Evolutionary conservation across 2,329 filamentous ascomycete genomes (phyloP), one percentile per base, ranked within the genome.

Genomic region (Clonostachys rosea): DNA sequence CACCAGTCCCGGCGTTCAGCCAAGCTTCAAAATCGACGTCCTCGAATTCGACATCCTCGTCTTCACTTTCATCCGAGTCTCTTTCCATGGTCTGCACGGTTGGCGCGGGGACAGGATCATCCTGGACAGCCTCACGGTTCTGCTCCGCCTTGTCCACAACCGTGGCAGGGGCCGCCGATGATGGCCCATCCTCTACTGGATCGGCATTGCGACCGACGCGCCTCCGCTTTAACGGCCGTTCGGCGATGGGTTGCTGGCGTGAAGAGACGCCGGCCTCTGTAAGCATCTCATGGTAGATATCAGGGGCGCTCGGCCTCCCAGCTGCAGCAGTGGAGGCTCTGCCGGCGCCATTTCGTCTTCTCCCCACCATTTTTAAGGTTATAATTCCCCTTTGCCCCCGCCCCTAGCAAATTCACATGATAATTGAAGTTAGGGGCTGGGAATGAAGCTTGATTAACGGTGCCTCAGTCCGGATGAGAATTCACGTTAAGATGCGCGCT

Each of bases 41-140:
- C 46, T 80, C 74, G 47, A 81, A 75, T 6, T 66, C 53, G 6
- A 73, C 51, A 7, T 69, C 67, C 11, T 70, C 66, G 1, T 70
- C 67, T 5, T 73, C 66, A 2, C 59, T 59, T 1, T 70, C 70
- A 1, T 70, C 68, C 2, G 72, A 74, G 34, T 76, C 73, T 46
- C 68, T 59, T 42, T 73, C 67, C 47, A 78, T 66, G 2, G 76
- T 81, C 55, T 81, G 77, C 16, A 78, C 54, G 0, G 69, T 76
- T 1, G 75, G 68, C 13, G 63, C 52, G 1, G 77, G 76, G 4
- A 60, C 53, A 2, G 79, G 73, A 54, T 80, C 76, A 50, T 79
- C 69, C 18, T 73, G 47, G 12, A 67, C 64, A 4, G 73, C 70
- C 5, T 72, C 72, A 4, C 71, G 67, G 1, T 69, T 64, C 2